A percentile compares a stretch with the other conserved stretches of the same genome.
Evolutionary conservation across 345 rosid species (phyloP).

Genomic region (Kernera saxatilis): DNA sequence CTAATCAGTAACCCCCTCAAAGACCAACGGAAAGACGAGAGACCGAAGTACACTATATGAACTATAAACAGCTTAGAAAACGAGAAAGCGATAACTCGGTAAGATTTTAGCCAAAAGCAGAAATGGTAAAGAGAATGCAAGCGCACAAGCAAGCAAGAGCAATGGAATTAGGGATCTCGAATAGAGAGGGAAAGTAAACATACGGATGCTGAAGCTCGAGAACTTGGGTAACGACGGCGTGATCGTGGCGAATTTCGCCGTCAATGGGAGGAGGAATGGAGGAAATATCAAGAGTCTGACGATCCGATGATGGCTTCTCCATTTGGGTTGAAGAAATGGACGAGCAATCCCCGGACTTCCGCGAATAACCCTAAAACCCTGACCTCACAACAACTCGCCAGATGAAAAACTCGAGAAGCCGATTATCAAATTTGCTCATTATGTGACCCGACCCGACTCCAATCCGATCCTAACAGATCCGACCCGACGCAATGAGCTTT

Average conservation of each 20-base stretch:
- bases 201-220: conserved; percentile 11
- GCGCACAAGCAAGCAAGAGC: background rate
- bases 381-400: no score
- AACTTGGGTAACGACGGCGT: background rate
- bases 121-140: background rate
- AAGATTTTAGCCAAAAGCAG: background rate
- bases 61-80: background rate
- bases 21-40: background rate
- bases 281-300: background rate
- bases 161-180: background rate
- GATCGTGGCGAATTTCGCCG: conserved; percentile 1
- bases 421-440: background rate
- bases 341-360: background rate
- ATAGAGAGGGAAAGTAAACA: conserved; percentile 1
- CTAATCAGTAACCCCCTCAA: background rate
- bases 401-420: background rate
- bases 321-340: background rate
- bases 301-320: conserved; percentile 27
- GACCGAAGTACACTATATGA: background rate
- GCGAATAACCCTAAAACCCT: conserved; percentile 6
- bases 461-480: background rate
- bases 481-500: background rate
- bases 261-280: conserved; percentile 13
- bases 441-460: background rate
- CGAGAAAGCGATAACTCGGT: background rate